Conservation (phyloP, 352 stramenopile species). For the Phytophthora meadii region DNA sequence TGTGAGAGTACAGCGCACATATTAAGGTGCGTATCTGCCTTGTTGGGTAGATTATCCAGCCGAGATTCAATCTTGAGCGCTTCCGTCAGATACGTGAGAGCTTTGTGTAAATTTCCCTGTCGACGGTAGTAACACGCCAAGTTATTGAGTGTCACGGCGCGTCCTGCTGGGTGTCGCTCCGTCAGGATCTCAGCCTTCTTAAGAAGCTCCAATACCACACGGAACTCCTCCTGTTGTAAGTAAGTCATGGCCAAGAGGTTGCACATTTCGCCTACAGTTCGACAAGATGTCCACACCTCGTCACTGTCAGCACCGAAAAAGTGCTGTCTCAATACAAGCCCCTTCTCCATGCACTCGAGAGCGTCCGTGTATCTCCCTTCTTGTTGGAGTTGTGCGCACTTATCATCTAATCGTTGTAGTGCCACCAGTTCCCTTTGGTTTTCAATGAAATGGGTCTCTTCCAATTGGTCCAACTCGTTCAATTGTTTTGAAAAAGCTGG, state of each 20-base stretch:
- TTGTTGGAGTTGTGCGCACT: constrained; percentile 90
- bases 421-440: constrained; percentile 90
- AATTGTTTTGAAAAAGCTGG: constrained; percentile 8
- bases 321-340: constrained; percentile 92
- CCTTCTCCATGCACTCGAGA: constrained; percentile 95
- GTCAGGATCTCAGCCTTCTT: constrained; percentile 96
- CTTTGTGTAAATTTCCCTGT: constrained; percentile 91
- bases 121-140: constrained; percentile 94
- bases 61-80: constrained; percentile 92
- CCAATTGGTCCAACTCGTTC: constrained; percentile 29
- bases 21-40: constrained; percentile 95
- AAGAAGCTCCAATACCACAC: constrained; percentile 91
- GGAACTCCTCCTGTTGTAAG: constrained; percentile 94
- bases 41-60: constrained; percentile 88
- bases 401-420: constrained; percentile 91
- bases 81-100: constrained; percentile 92
- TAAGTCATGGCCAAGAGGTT: constrained; percentile 97
- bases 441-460: constrained; percentile 64
- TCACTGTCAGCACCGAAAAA: constrained; percentile 93
- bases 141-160: constrained; percentile 95
- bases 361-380: constrained; percentile 93
- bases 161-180: constrained; percentile 78
- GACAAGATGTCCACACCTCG: constrained; percentile 91
- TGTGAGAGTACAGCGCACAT: constrained; percentile 95
- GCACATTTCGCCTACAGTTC: constrained; percentile 95